Evolutionary conservation across 805 yeast species (phyloP), one percentile per base, ranked within the genome.

Genomic region (Saturnispora ahearnii): DNA sequence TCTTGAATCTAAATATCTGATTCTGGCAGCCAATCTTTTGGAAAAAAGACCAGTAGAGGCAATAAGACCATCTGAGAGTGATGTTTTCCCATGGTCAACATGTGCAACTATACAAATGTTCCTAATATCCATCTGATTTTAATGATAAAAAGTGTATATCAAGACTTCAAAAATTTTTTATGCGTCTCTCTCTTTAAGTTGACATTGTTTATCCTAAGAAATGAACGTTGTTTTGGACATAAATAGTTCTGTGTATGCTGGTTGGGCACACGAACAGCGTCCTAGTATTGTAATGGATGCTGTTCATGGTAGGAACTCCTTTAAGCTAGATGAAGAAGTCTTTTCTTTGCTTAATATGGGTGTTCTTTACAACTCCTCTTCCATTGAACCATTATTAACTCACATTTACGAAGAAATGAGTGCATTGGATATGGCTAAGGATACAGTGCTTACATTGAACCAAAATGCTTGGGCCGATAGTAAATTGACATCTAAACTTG

Each of bases 31-130:
- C 78, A 90, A 75, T 61, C 91, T 74, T 57, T 85, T 96, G 0
- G 99, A 91, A 42, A 93, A 89, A 63, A 93, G 89, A 46, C 99
- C 99, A 67, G 95, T 93, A 34, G 96, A 84, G 26, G 99, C 98
- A 37, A 93, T 69, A 44, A 93, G 70, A 9, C 96, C 85, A 65
- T 93, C 99, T 41, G 96, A 85, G 31, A 93, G 71, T 2, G 98
- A 87, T 0, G 99, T 93, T 68, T 93, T 93, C 28, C 99, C 99
- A 63, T 93, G 99, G 65, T 93, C 99, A 24, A 93, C 99, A 67
- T 93, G 99, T 0, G 99, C 99, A 45, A 93, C 73, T 53, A 93
- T 88, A 67, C 99, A 93, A 41, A 93, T 87, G 66, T 93, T 93
- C 53, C 99, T 74, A 30, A 91, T 81, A 53, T 79, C 71, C 13